Evolutionary conservation across 164 flowering plant genomes (phyloP), one percentile per base, ranked within the genome.

Genomic region (Vitis cinerea): DNA sequence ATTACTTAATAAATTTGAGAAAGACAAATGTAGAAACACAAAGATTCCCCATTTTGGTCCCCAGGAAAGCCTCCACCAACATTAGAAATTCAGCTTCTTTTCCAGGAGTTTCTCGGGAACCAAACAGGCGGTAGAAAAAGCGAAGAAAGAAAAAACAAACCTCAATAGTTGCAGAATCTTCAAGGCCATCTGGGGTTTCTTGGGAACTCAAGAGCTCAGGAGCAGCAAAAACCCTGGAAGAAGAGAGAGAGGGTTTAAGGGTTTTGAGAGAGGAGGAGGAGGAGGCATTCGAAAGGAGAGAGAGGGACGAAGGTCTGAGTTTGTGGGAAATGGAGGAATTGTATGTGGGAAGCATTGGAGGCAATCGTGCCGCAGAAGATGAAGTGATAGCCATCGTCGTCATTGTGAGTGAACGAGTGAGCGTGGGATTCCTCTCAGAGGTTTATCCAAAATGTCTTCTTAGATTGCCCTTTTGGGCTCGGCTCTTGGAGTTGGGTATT

Each of bases 171-270:
- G 14, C 59, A 17, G 75, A 68, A 10, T 71, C 44, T 37, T 37
- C 84, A 30, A 81, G 72, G 6, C 53, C 81, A 2, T 75, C 86
- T 8, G 74, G 49, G 57, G 69, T 64, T 60, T 81, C 84, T 59
- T 67, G 71, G 56, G 85, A 60, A 6, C 83, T 86, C 62, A 91
- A 63, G 59, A 75, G 72, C 77, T 90, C 96, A 29, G 98, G 88
- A 59, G 90, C 87, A 51, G 98, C 91, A 58, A 77, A 85, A 73
- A 77, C 73, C 78, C 67, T 83, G 27, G 73, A 61, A 2, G 80
- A 72, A 4, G 79, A 59, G 8, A 17, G 73, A 6, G 71, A 70
- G 50, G 66, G 49, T 56, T 73, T 82, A 10, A 78, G 70, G 49
- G 73, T 9, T 30, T 52, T 57, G 16, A 73, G 72, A 50, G 52